Evolutionary conservation across 768 basidiomycete species (phyloP).

Genomic region (Xanthoconium purpureum): DNA sequence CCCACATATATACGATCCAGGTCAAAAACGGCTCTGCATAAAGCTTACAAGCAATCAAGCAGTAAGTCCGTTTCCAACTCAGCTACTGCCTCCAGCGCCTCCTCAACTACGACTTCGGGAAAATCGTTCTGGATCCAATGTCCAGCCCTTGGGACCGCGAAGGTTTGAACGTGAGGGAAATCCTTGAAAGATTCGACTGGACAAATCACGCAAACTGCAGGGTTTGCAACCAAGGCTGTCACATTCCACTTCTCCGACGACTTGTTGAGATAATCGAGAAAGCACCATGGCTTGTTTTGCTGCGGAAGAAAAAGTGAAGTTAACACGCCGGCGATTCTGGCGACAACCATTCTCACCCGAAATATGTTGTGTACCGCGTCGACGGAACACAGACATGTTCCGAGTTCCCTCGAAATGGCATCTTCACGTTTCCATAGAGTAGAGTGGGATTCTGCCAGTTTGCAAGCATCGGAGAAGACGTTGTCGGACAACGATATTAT

Average conservation of each 20-base stretch:
- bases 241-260: constrained; percentile 11
- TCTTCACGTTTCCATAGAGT: constrained; percentile 17
- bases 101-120: constrained; percentile 19
- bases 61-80: constrained; percentile 1
- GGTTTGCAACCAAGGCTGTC: constrained; percentile 20
- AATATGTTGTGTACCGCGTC: constrained; percentile 1
- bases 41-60: background rate
- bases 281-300: constrained; percentile 20
- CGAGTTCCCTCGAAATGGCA: constrained; percentile 4
- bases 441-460: constrained; percentile 4
- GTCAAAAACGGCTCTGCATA: background rate
- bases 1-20: background rate
- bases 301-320: background rate
- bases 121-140: constrained; percentile 29
- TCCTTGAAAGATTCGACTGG: constrained; percentile 11
- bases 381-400: constrained; percentile 10
- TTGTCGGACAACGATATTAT: background rate
- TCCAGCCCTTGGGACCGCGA: constrained; percentile 10
- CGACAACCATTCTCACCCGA: background rate
- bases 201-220: background rate
- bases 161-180: constrained; percentile 13
- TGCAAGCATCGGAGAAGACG: background rate
- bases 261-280: constrained; percentile 3
- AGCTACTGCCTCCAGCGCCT: constrained; percentile 15
- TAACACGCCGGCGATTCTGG: background rate